Evolutionary conservation across 805 yeast species (phyloP), one percentile per base, ranked within the genome.

Genomic region (Myxozyma geophila): DNA sequence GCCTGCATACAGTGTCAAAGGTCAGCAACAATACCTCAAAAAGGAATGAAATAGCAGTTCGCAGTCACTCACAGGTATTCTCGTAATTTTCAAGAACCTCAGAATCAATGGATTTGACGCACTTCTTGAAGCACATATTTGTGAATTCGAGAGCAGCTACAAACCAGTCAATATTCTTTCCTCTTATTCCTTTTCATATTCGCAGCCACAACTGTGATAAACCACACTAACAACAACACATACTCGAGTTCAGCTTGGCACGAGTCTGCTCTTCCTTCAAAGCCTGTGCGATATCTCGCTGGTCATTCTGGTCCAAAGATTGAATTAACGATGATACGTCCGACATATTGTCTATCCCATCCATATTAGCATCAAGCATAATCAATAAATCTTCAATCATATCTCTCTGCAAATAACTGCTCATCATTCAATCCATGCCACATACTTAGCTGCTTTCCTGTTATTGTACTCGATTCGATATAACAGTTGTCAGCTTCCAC

Each of bases 111-210:
- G 67, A 71, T 33, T 79, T 77, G 58, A 91, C 83, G 76, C 98
- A 92, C 77, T 89, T 89, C 75, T 88, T 89, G 82, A 91, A 92
- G 75, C 98, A 92, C 81, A 87, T 81, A 74, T 91, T 92, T 35
- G 97, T 92, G 83, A 90, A 91, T 72, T 82, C 85, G 75, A 92
- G 97, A 65, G 92, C 89, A 40, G 96, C 75, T 62, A 67, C 19
- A 6, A 17, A 15, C n/a, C 10, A 10, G 33, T 36, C 15, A 9
- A n/a, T 44, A 51, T 43, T 17, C 41, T 19, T 44, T 17, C 41
- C 7, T 28, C 2, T 28, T 28, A 2, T 28, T 28, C 28, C 5
- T 28, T 5, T 28, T 28, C 28, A 28, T 28, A 28, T 39, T 19
- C 54, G 35, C 54, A 23, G 28, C 40, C 1, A 23, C 21, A 17